Conservation (phyloP, 2,329 filamentous ascomycete species). For the Calonectria hongkongensis region DNA sequence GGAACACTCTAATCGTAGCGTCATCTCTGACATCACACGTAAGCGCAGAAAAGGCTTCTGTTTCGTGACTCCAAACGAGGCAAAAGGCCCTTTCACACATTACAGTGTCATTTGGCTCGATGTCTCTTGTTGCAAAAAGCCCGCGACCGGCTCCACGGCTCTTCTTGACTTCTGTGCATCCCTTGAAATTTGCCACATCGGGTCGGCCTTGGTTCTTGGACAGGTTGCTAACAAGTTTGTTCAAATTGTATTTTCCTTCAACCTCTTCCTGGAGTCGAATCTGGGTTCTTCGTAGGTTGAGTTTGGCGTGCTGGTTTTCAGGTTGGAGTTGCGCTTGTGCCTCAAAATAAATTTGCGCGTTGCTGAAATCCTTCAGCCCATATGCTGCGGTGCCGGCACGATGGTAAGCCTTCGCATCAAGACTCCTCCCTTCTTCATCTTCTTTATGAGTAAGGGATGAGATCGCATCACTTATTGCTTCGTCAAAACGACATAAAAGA, state of each 20-base stretch:
- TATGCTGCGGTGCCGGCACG: conserved; percentile 58
- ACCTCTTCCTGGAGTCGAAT: conserved; percentile 53
- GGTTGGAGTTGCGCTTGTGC: conserved; percentile 53
- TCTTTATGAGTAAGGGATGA: conserved; percentile 54
- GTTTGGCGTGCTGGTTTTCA: conserved; percentile 40
- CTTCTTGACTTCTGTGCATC: conserved; percentile 52
- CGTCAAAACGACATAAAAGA: conserved; percentile 56
- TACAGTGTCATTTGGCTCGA: conserved; percentile 55
- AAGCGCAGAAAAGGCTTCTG: conserved; percentile 55
- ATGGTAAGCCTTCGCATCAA: conserved; percentile 58
- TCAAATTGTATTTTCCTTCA: conserved; percentile 50
- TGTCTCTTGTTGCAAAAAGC: conserved; percentile 59
- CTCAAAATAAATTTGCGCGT: conserved; percentile 52
- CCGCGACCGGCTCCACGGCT: conserved; percentile 59
- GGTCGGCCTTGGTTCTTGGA: conserved; percentile 54
- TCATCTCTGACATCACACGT: conserved; percentile 58
- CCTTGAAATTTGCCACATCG: conserved; percentile 56
- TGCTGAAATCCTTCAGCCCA: conserved; percentile 50
- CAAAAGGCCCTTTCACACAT: conserved; percentile 62
- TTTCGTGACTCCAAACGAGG: conserved; percentile 57
- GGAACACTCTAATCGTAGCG: conserved; percentile 54
- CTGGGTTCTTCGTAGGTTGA: conserved; percentile 47
- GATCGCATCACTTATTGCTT: conserved; percentile 55
- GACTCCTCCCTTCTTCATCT: conserved; percentile 36
- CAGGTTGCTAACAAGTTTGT: conserved; percentile 48